phyloP scores from a whole-genome alignment of 345 rosid species.

The Geranium rotundifolium region DNA sequence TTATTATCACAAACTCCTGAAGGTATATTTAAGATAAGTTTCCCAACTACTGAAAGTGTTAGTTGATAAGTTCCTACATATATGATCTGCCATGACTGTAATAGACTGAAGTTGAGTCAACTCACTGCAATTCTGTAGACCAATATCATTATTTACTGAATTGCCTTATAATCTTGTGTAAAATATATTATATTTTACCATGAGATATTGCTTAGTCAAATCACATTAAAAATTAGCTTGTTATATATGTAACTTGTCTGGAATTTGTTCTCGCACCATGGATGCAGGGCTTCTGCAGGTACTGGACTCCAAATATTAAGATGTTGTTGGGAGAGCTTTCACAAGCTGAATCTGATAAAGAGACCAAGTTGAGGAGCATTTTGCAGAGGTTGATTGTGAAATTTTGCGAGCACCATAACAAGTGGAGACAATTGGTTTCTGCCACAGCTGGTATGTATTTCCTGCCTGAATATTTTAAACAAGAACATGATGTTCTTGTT shows the following conservation, averaged over 20 bases:
- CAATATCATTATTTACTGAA: no score
- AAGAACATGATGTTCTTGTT: background rate
- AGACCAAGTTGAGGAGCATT: constrained; percentile 61
- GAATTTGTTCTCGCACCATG: constrained; percentile 2
- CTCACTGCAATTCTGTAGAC: no score
- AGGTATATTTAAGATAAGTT: no score
- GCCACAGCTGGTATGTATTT: constrained; percentile 51
- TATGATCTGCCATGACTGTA: no score
- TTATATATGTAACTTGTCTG: background rate
- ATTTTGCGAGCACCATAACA: constrained; percentile 65
- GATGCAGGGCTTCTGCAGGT: constrained; percentile 74
- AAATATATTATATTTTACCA: background rate
- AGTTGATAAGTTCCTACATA: no score
- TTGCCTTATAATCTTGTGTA: background rate
- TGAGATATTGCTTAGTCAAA: constrained; percentile 1
- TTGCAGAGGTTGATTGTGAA: constrained; percentile 58
- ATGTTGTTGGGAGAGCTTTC: constrained; percentile 53
- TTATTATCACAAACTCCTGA: no score
- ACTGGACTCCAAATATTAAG: constrained; percentile 84
- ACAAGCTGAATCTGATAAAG: constrained; percentile 78
- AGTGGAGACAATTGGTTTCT: constrained; percentile 76
- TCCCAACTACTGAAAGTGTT: no score
- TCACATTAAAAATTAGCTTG: background rate
- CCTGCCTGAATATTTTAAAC: background rate
- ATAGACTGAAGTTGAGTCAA: no score